Evolutionary conservation across 2,329 filamentous ascomycete genomes (phyloP).

Genomic region (Phoma sp.): DNA sequence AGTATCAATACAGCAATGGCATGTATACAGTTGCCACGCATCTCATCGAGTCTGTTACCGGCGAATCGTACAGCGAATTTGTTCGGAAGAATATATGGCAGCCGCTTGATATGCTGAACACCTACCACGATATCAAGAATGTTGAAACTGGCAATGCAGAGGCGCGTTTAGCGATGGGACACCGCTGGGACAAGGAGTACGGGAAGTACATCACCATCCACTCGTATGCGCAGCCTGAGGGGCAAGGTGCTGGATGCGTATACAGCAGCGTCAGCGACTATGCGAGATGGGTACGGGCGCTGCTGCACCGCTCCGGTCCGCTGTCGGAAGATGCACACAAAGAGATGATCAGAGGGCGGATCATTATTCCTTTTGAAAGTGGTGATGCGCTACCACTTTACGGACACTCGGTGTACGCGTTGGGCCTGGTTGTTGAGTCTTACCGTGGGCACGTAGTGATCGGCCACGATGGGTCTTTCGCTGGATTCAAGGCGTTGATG

Average conservation of each 20-base stretch:
- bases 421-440: conserved; percentile 15
- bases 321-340: conserved; percentile 19
- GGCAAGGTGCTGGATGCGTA: conserved; percentile 32
- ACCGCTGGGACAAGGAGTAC: conserved; percentile 18
- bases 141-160: conserved; percentile 29
- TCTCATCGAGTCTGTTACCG: conserved; percentile 53
- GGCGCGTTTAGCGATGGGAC: conserved; percentile 17
- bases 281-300: conserved; percentile 33
- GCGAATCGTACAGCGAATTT: conserved; percentile 39
- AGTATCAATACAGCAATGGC: conserved; percentile 60
- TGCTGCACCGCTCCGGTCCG: conserved; percentile 21
- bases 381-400: conserved; percentile 15
- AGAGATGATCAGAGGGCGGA: conserved; percentile 24
- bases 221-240: conserved; percentile 20
- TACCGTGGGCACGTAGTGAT: conserved; percentile 20
- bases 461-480: conserved; percentile 16
- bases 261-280: conserved; percentile 29
- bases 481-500: conserved; percentile 18
- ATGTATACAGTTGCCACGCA: conserved; percentile 60
- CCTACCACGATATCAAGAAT: conserved; percentile 45
- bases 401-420: conserved; percentile 15
- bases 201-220: conserved; percentile 11
- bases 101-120: conserved; percentile 50
- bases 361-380: conserved; percentile 3
- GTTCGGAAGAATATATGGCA: conserved; percentile 47